Percentiles rank a stretch among this genome's conserved stretches.
Conservation (phyloP, 768 basidiomycete genomes). For the Hirschioporus abietinus region DNA sequence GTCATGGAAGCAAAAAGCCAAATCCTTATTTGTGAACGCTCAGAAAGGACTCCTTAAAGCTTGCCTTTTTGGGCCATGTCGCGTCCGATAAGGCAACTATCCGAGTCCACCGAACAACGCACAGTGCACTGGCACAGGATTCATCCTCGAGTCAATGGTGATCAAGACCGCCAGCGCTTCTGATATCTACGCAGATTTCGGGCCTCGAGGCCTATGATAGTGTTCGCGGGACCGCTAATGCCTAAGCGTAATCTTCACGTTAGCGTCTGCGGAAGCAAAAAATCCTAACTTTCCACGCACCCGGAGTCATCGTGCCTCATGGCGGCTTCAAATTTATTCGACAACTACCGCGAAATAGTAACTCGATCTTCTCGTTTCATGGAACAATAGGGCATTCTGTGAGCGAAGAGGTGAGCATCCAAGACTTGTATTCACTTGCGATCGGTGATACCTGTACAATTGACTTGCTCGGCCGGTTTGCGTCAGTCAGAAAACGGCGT, state of each 20-base stretch:
- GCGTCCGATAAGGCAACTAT: not conserved
- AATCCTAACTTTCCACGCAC: constrained; percentile 1
- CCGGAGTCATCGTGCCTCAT: not conserved
- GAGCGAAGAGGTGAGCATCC: not conserved
- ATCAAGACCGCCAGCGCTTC: not conserved
- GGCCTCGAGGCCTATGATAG: not conserved
- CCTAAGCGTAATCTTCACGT: not conserved
- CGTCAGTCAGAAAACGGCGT: not conserved
- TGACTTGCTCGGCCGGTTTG: not conserved
- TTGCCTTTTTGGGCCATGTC: not conserved
- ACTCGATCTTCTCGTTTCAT: not conserved
- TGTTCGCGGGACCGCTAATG: not conserved
- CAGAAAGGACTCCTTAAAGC: constrained; percentile 1
- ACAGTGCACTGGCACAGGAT: too few relatives aligned
- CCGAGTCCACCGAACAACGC: not conserved
- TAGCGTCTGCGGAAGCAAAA: not conserved
- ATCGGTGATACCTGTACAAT: not conserved
- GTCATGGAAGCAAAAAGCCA: not conserved
- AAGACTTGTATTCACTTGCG: not conserved
- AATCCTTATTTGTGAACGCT: not conserved
- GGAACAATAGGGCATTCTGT: not conserved
- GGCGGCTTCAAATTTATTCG: not conserved
- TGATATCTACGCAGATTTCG: not conserved
- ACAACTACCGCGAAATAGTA: not conserved
- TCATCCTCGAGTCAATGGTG: not conserved